These are phyloP conservation scores for Pestalotiopsis sp. DNA, from an alignment of 2,329 filamentous ascomycete species.

Conservation along the genomic window DNA sequence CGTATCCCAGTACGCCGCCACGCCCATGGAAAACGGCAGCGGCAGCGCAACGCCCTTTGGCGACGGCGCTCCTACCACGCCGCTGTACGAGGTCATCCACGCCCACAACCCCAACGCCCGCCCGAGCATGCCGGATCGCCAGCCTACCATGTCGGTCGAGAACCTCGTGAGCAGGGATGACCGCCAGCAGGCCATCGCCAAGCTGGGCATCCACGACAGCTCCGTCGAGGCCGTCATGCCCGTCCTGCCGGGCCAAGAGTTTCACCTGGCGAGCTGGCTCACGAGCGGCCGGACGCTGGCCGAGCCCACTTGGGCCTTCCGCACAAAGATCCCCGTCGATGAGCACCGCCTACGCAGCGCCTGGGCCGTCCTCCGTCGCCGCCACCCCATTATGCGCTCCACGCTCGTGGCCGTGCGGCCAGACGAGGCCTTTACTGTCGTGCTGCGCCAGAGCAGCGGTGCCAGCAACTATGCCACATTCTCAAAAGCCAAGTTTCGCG, in stretches of 20 bases:
- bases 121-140: constrained; percentile 2
- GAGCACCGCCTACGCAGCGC: constrained; percentile 24
- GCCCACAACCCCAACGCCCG: background rate
- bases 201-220: constrained; percentile 16
- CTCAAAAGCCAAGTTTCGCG: constrained; percentile 3
- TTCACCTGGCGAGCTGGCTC: constrained; percentile 33
- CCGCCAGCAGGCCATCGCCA: constrained; percentile 11
- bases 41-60: constrained; percentile 3
- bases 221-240: constrained; percentile 30
- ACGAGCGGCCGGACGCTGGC: constrained; percentile 31
- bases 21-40: constrained; percentile 3
- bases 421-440: constrained; percentile 29
- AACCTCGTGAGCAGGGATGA: constrained; percentile 7
- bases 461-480: constrained; percentile 12
- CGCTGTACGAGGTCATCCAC: constrained; percentile 8
- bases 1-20: background rate
- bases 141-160: constrained; percentile 7
- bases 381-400: constrained; percentile 34
- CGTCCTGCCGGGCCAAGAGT: constrained; percentile 33
- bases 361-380: constrained; percentile 30
- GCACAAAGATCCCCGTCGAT: constrained; percentile 25
- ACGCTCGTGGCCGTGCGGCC: constrained; percentile 29
- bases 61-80: constrained; percentile 1
- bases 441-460: constrained; percentile 15
- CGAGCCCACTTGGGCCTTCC: constrained; percentile 32